Conservation (phyloP, 306 rosid genomes). For the Medicago lupulina region DNA sequence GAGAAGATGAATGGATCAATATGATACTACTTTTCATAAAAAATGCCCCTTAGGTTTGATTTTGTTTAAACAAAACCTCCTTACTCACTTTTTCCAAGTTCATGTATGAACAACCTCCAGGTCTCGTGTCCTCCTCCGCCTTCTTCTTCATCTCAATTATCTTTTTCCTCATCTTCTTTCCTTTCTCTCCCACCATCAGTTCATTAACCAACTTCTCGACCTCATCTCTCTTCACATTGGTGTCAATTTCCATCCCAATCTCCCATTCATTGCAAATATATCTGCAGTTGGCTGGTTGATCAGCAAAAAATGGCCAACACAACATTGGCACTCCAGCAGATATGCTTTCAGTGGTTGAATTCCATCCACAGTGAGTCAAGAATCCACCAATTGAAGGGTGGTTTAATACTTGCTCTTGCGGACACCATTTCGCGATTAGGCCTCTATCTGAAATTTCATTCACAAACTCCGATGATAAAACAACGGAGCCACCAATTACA, state of each 20-base stretch:
- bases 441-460: slow-evolving; percentile 33
- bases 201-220: slow-evolving; percentile 35
- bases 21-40: no score
- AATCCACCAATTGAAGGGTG: slow-evolving; percentile 27
- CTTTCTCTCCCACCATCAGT: slow-evolving; percentile 42
- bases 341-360: slow-evolving; percentile 19
- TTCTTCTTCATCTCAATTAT: slow-evolving; percentile 11
- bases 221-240: slow-evolving; percentile 33
- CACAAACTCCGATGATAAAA: slow-evolving; percentile 16
- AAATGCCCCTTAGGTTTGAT: no score
- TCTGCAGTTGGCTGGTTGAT: slow-evolving; percentile 16
- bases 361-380: slow-evolving; percentile 36
- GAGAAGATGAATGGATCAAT: no score
- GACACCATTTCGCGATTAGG: slow-evolving; percentile 12
- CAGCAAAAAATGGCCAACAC: slow-evolving; percentile 40
- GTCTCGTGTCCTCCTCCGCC: slow-evolving; percentile 19
- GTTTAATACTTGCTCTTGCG: slow-evolving; percentile 21
- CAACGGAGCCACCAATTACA: neutral
- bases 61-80: slow-evolving; percentile 5
- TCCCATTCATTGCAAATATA: slow-evolving; percentile 27
- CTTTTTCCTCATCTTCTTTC: slow-evolving; percentile 39
- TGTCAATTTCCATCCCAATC: slow-evolving; percentile 33
- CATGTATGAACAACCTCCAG: slow-evolving; percentile 32
- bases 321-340: slow-evolving; percentile 39
- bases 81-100: slow-evolving; percentile 40